phyloP scores from a whole-genome alignment of 2,329 filamentous ascomycete species.

The Byssochlamys sp. region DNA sequence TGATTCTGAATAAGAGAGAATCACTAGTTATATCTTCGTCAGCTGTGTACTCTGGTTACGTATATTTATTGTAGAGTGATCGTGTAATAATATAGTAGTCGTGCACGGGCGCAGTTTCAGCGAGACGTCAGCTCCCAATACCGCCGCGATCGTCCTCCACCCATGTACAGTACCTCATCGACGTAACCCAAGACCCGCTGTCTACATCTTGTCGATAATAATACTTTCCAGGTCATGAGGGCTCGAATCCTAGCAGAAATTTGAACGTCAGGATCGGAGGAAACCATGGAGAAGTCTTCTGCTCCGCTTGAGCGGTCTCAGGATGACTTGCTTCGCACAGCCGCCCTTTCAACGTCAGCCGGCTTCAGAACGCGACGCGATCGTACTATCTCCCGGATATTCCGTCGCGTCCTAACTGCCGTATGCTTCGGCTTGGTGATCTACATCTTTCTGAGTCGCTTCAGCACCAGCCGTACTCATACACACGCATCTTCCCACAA shows the following conservation, averaged over 20 bases:
- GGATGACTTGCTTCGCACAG: conserved; percentile 2
- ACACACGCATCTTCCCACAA: not conserved
- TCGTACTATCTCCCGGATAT: conserved; percentile 1
- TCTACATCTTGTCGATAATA: not conserved
- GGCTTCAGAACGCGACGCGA: not conserved
- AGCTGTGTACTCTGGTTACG: not conserved
- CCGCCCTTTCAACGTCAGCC: conserved; percentile 1
- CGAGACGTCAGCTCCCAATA: not conserved
- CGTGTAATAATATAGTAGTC: not conserved
- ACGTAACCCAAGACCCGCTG: not conserved
- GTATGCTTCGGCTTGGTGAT: conserved; percentile 7
- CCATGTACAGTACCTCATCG: not conserved
- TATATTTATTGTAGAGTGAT: not conserved
- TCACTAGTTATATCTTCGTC: not conserved
- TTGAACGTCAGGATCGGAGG: not conserved
- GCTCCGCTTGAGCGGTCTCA: not conserved
- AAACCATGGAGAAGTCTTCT: not conserved
- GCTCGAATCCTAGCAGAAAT: not conserved
- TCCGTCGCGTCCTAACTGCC: conserved; percentile 7
- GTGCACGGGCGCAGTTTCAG: not conserved
- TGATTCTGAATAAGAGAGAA: not conserved
- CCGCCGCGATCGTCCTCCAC: not conserved
- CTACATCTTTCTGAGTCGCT: conserved; percentile 4
- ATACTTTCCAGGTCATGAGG: not conserved
- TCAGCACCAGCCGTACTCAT: not conserved